Percentiles rank a stretch among this genome's conserved stretches.
Conservation (phyloP, 176 grass and related monocot species). For the Secale cereale region DNA sequence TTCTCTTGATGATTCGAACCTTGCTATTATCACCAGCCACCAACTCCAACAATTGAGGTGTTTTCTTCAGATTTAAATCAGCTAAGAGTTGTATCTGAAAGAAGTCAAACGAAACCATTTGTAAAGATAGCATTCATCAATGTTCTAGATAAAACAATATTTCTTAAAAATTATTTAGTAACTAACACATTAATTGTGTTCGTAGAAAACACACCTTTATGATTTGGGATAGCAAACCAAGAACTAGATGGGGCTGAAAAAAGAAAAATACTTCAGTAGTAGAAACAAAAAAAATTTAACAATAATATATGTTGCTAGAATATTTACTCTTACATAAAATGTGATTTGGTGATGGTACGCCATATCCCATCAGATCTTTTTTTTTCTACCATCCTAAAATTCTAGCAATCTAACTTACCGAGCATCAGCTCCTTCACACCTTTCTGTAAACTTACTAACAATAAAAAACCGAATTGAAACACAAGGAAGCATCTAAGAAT, state of each 20-base stretch:
- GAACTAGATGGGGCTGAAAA: constrained; percentile 90
- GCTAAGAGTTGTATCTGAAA: constrained; percentile 97
- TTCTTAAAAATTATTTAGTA: not conserved
- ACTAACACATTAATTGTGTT: not conserved
- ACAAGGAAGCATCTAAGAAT: not conserved
- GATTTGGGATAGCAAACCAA: constrained; percentile 94
- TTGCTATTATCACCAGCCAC: constrained; percentile 66
- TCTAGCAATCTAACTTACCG: not conserved
- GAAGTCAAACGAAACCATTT: constrained; percentile 6
- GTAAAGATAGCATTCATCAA: not conserved
- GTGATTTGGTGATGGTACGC: not conserved
- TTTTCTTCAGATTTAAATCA: constrained; percentile 90
- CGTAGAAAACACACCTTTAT: constrained; percentile 70
- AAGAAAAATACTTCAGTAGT: constrained; percentile 17
- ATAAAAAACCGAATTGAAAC: not conserved
- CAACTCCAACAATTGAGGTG: constrained; percentile 81
- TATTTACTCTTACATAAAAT: not conserved
- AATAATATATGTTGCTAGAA: not conserved
- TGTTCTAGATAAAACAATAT: not conserved
- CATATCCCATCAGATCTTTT: not conserved
- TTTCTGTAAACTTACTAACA: not conserved
- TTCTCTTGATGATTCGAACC: constrained; percentile 21
- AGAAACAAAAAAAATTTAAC: constrained; percentile 3
- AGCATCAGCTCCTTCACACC: not conserved
- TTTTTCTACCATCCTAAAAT: not conserved